Evolutionary conservation across 208 protist species (phyloP).

Genomic region (Acanthamoeba royreba): DNA sequence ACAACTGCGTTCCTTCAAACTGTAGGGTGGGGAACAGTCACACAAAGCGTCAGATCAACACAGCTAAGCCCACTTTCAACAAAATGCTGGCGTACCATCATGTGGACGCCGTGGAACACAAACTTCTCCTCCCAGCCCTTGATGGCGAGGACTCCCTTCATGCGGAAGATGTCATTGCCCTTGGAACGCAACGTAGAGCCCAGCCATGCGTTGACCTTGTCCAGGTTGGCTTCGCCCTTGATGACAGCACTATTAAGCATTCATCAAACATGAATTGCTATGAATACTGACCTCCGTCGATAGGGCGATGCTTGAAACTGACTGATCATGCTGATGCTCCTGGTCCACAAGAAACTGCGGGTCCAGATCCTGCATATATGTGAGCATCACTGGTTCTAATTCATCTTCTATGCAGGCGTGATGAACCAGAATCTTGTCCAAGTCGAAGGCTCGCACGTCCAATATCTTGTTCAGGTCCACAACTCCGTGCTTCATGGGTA

Average conservation of each 20-base stretch:
- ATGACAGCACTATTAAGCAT: too few species aligned
- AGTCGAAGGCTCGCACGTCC: slow-evolving; percentile 53
- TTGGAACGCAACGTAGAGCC: background rate
- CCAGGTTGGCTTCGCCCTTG: background rate
- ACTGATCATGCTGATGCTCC: slow-evolving; percentile 52
- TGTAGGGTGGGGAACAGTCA: too few species aligned
- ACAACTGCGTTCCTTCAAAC: background rate
- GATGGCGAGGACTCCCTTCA: slow-evolving; percentile 63
- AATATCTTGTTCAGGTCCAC: slow-evolving; percentile 51
- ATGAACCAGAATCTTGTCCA: slow-evolving; percentile 12
- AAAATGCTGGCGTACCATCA: slow-evolving; percentile 48
- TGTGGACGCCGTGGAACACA: slow-evolving; percentile 65
- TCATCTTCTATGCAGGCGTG: background rate
- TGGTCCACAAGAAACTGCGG: slow-evolving; percentile 10
- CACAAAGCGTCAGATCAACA: background rate
- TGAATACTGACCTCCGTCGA: background rate
- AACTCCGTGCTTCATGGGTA: background rate
- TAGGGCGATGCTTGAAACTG: background rate
- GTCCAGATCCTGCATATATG: background rate
- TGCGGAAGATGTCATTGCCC: slow-evolving; percentile 54
- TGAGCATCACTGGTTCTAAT: background rate
- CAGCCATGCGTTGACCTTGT: background rate
- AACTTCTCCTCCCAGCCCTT: slow-evolving; percentile 39
- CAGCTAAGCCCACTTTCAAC: background rate
- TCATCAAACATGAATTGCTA: background rate